Evolutionary conservation across 2,329 filamentous ascomycete genomes (phyloP), one percentile per base, ranked within the genome.

Genomic region (Calonectria multiphialidica): DNA sequence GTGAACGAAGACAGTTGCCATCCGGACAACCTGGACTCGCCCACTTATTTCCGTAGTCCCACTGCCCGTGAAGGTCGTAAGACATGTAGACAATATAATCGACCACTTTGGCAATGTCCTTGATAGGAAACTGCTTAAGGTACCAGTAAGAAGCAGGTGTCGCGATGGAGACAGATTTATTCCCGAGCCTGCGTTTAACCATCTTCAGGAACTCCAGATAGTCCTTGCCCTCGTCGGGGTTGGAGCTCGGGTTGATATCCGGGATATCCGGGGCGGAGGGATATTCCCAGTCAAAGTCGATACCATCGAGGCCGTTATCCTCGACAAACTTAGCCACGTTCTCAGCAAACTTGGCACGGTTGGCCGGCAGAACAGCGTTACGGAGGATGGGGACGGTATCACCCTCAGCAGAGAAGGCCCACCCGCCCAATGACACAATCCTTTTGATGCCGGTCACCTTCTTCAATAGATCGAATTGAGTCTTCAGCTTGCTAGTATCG

Each of bases 221-320:
- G 18, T 44, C 40, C 16, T n/a, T 44, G 1, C 68, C 74, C 0
- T 76, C 71, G 1, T 70, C 68, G 0, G 45, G 33, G 2, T 70
- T 49, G 40, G 40, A 44, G 5, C 78, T 83, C 1, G 75, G 16
- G 0, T 82, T 82, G 18, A 84, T 82, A 1, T 68, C 78, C 0
- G 78, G 78, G 6, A 84, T 72, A 21, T 80, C 79, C 0, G 75
- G 71, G 1, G 74, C 71, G 15, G 75, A 75, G 0, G 80, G 81
- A 21, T 86, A 86, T 53, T 86, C 84, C 86, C 85, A 88, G 70
- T 86, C 84, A 28, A 85, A 72, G 62, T 86, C 84, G 5, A 86
- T 68, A 0, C 86, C 84, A 50, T 86, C 84, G 0, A 87, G 71
- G 8, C 73, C 63, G 16, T 83, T 35, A 13, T 86, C 30, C n/a